Conservation (phyloP, 2,329 filamentous ascomycete species). For the Thelonectria olida region DNA sequence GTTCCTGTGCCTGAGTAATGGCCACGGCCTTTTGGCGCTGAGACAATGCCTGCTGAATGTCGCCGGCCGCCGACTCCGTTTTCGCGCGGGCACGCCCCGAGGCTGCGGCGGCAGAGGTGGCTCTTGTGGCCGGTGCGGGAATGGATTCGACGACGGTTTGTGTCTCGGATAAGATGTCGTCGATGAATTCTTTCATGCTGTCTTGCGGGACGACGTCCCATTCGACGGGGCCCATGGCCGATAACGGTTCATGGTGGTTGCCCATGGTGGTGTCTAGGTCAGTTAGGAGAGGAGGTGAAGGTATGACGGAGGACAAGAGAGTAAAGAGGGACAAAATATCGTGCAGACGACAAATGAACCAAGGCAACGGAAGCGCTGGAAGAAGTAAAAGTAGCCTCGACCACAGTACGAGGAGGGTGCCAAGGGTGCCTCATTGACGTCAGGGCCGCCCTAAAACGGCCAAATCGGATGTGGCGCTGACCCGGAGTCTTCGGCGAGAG, state of each 20-base stretch:
- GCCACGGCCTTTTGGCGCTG: slow-evolving; percentile 54
- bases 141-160: slow-evolving; percentile 81
- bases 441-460: slow-evolving; percentile 2
- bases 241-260: slow-evolving; percentile 66
- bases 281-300: neutral
- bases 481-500: slow-evolving; percentile 4
- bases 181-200: slow-evolving; percentile 62
- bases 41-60: slow-evolving; percentile 59
- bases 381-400: slow-evolving; percentile 4
- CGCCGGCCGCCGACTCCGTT: slow-evolving; percentile 63
- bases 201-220: slow-evolving; percentile 59
- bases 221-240: slow-evolving; percentile 63
- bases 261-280: slow-evolving; percentile 52
- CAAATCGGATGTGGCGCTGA: slow-evolving; percentile 5
- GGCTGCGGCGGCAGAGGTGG: slow-evolving; percentile 54
- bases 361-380: slow-evolving; percentile 14
- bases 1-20: slow-evolving; percentile 57
- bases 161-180: slow-evolving; percentile 70
- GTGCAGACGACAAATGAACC: neutral
- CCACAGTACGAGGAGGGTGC: too few relatives aligned
- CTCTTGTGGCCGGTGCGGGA: slow-evolving; percentile 54
- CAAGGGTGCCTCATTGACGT: slow-evolving; percentile 24
- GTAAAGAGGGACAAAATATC: neutral
- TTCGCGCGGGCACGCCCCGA: slow-evolving; percentile 61
- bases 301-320: neutral